Percentiles rank a stretch among this genome's conserved stretches.
These are phyloP conservation scores for Venturia nashicola DNA, from an alignment of 2,329 filamentous ascomycete species.

Conservation along the genomic window DNA sequence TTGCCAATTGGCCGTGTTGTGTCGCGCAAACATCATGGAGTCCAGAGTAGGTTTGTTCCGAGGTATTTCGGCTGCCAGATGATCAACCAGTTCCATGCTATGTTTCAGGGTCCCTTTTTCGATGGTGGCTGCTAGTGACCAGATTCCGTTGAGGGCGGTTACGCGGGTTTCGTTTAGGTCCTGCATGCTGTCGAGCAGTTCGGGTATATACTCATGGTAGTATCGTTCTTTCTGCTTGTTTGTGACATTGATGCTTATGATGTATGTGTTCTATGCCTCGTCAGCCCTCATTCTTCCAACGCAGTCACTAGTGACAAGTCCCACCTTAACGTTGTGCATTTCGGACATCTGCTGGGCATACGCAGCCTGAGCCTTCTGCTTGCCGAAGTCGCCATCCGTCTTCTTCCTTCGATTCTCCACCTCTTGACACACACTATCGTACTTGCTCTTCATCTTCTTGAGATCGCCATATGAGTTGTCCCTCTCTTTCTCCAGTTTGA, in stretches of 20 bases:
- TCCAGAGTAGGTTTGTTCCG: slow-evolving; percentile 82
- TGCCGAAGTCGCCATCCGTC: slow-evolving; percentile 81
- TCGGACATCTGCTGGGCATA: slow-evolving; percentile 88
- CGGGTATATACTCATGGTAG: slow-evolving; percentile 92
- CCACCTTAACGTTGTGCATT: slow-evolving; percentile 83
- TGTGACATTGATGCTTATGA: slow-evolving; percentile 90
- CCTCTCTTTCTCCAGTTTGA: slow-evolving; percentile 79
- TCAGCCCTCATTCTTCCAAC: slow-evolving; percentile 13
- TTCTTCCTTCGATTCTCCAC: slow-evolving; percentile 93
- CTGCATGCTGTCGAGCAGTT: slow-evolving; percentile 70
- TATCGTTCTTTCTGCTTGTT: slow-evolving; percentile 98
- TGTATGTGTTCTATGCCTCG: slow-evolving; percentile 63
- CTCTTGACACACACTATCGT: slow-evolving; percentile 85
- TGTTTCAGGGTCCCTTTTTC: slow-evolving; percentile 69
- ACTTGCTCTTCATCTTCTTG: slow-evolving; percentile 84
- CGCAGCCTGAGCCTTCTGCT: slow-evolving; percentile 72
- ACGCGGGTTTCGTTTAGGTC: slow-evolving; percentile 86
- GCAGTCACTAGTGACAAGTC: neutral
- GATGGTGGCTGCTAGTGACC: slow-evolving; percentile 67
- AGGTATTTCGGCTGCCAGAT: slow-evolving; percentile 67
- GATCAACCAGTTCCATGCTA: slow-evolving; percentile 59
- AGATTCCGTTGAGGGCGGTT: slow-evolving; percentile 70
- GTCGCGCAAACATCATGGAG: slow-evolving; percentile 94
- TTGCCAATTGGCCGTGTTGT: slow-evolving; percentile 66
- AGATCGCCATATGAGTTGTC: slow-evolving; percentile 75